A percentile compares a stretch with the other conserved stretches of the same genome.
Evolutionary conservation across 345 rosid species (phyloP).

Genomic region (Eucalyptus albens): DNA sequence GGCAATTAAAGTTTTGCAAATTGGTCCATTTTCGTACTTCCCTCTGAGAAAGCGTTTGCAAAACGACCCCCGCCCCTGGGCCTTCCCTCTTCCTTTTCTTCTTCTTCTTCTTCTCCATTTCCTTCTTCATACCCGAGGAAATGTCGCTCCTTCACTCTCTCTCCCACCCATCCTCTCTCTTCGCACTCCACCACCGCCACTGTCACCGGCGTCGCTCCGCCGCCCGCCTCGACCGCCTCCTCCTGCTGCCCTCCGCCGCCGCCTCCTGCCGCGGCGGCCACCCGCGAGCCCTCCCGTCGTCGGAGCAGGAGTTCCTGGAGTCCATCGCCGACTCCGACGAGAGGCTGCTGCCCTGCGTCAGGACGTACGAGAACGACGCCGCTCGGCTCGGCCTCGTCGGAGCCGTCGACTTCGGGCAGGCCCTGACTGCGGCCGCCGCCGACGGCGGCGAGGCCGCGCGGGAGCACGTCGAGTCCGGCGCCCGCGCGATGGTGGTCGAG

Average conservation of each 20-base stretch:
- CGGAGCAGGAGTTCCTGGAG: constrained; percentile 47
- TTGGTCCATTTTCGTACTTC: neutral
- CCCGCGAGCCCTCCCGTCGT: constrained; percentile 15
- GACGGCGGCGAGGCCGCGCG: constrained; percentile 87
- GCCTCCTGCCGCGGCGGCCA: constrained; percentile 6
- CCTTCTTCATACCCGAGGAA: rapidly evolving
- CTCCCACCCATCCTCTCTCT: neutral
- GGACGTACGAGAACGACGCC: constrained; percentile 69
- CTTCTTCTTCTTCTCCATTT: neutral
- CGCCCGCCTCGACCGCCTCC: neutral
- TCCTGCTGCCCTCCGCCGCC: neutral
- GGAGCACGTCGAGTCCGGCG: constrained; percentile 50
- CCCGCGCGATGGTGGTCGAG: constrained; percentile 72
- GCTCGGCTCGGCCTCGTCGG: constrained; percentile 73
- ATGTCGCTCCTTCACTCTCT: neutral
- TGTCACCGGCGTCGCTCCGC: neutral
- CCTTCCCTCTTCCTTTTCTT: no score
- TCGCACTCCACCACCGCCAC: neutral
- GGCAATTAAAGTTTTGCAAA: no score
- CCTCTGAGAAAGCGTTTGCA: neutral
- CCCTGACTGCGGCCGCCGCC: constrained; percentile 82
- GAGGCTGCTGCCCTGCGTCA: constrained; percentile 48
- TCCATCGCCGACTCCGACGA: constrained; percentile 49
- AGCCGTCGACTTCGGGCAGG: constrained; percentile 61
- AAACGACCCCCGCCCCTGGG: neutral